Evolutionary conservation across 2,329 filamentous ascomycete genomes (phyloP).

Genomic region (Cyanodermella asteris): DNA sequence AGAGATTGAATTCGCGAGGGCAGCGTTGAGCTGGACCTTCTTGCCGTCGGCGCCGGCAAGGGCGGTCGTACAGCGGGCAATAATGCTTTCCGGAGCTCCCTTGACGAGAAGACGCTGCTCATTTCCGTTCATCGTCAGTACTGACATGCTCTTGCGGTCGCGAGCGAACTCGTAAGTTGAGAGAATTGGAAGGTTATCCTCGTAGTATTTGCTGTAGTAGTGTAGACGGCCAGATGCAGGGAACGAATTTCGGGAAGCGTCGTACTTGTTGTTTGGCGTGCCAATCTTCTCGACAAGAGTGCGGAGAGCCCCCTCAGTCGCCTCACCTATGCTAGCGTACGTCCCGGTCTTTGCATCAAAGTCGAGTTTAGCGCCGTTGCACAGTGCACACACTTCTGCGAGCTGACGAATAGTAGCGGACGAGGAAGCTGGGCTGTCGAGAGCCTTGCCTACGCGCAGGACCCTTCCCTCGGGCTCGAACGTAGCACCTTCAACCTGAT

Average conservation of each 20-base stretch:
- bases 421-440: slow-evolving; percentile 44
- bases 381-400: slow-evolving; percentile 47
- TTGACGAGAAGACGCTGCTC: slow-evolving; percentile 77
- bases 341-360: slow-evolving; percentile 55
- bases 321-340: slow-evolving; percentile 74
- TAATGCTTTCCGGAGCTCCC: slow-evolving; percentile 81
- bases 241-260: slow-evolving; percentile 26
- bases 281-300: slow-evolving; percentile 89
- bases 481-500: slow-evolving; percentile 80
- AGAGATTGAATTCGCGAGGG: slow-evolving; percentile 46
- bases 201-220: slow-evolving; percentile 66
- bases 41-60: slow-evolving; percentile 60
- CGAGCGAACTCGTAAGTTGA: slow-evolving; percentile 93
- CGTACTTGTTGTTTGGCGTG: slow-evolving; percentile 43
- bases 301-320: slow-evolving; percentile 81
- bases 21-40: slow-evolving; percentile 47
- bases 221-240: slow-evolving; percentile 44
- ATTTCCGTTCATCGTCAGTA: slow-evolving; percentile 51
- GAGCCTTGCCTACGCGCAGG: slow-evolving; percentile 41
- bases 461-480: slow-evolving; percentile 69
- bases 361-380: slow-evolving; percentile 69
- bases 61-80: slow-evolving; percentile 74
- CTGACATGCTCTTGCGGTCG: slow-evolving; percentile 98
- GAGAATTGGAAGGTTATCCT: slow-evolving; percentile 49
- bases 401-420: slow-evolving; percentile 67